Percentiles rank a stretch among this genome's conserved stretches.
These are phyloP conservation scores for Fomitopsis pinicola DNA, from an alignment of 1,284 basidiomycete genomes.

Conservation along the genomic window DNA sequence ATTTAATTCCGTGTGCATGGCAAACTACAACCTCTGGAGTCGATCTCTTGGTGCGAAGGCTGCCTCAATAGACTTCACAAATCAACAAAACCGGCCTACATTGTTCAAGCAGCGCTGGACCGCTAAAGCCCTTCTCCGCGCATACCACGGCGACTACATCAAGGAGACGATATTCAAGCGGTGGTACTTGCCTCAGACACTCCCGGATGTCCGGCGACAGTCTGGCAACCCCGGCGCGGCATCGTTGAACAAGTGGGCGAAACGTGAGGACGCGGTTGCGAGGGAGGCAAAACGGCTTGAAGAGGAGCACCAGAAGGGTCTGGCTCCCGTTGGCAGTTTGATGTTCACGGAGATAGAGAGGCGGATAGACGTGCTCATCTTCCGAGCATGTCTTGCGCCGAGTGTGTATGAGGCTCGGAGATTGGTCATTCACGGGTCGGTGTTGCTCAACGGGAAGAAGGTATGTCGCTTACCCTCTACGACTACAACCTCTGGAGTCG, in stretches of 20 bases:
- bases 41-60: slow-evolving; percentile 43
- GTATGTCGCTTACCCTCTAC: slow-evolving; percentile 55
- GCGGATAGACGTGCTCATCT: slow-evolving; percentile 88
- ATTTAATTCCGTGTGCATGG: too few relatives aligned
- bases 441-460: slow-evolving; percentile 86
- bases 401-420: slow-evolving; percentile 89
- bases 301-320: slow-evolving; percentile 57
- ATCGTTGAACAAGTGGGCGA: slow-evolving; percentile 41
- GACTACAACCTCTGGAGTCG: slow-evolving; percentile 67
- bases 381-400: slow-evolving; percentile 87
- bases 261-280: slow-evolving; percentile 40
- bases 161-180: slow-evolving; percentile 92
- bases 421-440: slow-evolving; percentile 84
- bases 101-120: slow-evolving; percentile 94
- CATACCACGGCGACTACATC: slow-evolving; percentile 96
- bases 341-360: slow-evolving; percentile 95
- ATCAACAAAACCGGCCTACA: slow-evolving; percentile 43
- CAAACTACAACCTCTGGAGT: slow-evolving; percentile 67
- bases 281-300: slow-evolving; percentile 43
- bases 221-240: slow-evolving; percentile 21
- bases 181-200: slow-evolving; percentile 86
- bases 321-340: slow-evolving; percentile 83
- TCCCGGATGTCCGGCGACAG: slow-evolving; percentile 81
- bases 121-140: slow-evolving; percentile 86
- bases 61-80: slow-evolving; percentile 50